A percentile compares a stretch with the other conserved stretches of the same genome.
phyloP scores from a whole-genome alignment of 2,329 filamentous ascomycete species.

The Exophiala sp. region DNA sequence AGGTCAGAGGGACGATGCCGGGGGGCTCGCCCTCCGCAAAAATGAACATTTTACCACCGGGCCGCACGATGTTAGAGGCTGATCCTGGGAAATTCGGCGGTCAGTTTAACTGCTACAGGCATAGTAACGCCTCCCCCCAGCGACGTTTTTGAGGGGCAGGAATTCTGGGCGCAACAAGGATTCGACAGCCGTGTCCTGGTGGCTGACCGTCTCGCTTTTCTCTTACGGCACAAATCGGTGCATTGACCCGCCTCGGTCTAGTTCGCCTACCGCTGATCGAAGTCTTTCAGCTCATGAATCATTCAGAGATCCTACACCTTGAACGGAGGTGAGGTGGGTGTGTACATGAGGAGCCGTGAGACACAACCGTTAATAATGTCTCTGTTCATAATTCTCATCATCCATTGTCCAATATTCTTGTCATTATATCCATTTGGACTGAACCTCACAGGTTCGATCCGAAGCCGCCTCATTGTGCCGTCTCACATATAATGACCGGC shows the following conservation, averaged over 20 bases:
- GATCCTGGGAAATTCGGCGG: background rate
- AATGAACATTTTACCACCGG: background rate
- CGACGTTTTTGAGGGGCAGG: background rate
- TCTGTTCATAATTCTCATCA: background rate
- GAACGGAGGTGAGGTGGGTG: too few species aligned
- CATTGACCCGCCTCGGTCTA: background rate
- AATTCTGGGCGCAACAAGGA: background rate
- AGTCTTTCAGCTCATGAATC: too few species aligned
- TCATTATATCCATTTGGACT: background rate
- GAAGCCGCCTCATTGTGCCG: background rate
- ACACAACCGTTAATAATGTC: too few species aligned
- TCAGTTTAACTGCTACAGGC: background rate
- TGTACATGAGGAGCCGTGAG: too few species aligned
- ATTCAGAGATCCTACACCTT: too few species aligned
- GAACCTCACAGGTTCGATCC: background rate
- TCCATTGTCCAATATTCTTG: background rate
- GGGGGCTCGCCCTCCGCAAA: background rate
- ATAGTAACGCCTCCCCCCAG: too few species aligned
- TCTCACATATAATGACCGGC: background rate
- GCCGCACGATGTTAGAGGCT: background rate
- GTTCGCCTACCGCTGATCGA: too few species aligned
- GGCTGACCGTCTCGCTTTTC: background rate
- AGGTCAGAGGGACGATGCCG: background rate
- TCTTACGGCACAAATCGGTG: background rate
- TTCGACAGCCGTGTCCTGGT: background rate